A percentile compares a stretch with the other conserved stretches of the same genome.
These are phyloP conservation scores for Epicoccum nigrum DNA, from an alignment of 2,329 filamentous ascomycete genomes.

Conservation along the genomic window DNA sequence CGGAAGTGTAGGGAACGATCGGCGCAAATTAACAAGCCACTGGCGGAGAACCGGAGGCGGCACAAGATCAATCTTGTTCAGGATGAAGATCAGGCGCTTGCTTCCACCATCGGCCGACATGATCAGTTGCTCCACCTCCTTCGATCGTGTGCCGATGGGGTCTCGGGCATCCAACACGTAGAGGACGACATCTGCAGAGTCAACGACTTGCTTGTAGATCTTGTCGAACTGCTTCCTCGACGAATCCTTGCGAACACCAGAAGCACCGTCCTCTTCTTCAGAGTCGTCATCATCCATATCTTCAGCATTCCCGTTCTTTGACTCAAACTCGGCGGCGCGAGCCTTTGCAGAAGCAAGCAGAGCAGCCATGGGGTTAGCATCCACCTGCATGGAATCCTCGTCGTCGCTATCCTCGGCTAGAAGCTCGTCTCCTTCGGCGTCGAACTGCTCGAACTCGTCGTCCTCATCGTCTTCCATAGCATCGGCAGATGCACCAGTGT, in stretches of 20 bases:
- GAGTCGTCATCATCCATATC: slow-evolving; percentile 63
- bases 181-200: slow-evolving; percentile 85
- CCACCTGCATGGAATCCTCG: slow-evolving; percentile 65
- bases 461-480: slow-evolving; percentile 42
- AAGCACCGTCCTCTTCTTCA: slow-evolving; percentile 48
- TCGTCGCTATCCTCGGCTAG: slow-evolving; percentile 58
- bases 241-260: slow-evolving; percentile 56
- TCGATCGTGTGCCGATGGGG: slow-evolving; percentile 86
- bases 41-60: slow-evolving; percentile 80
- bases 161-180: slow-evolving; percentile 94
- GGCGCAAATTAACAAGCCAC: slow-evolving; percentile 83
- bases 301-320: slow-evolving; percentile 65
- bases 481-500: slow-evolving; percentile 45
- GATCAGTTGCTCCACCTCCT: slow-evolving; percentile 86
- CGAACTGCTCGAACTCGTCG: slow-evolving; percentile 43
- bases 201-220: slow-evolving; percentile 91
- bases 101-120: slow-evolving; percentile 84
- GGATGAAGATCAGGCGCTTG: slow-evolving; percentile 86
- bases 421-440: slow-evolving; percentile 62
- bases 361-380: slow-evolving; percentile 90
- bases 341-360: slow-evolving; percentile 82
- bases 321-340: slow-evolving; percentile 76
- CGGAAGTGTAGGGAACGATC: slow-evolving; percentile 90
- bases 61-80: slow-evolving; percentile 96
- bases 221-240: slow-evolving; percentile 93